Conservation (phyloP, 2,329 filamentous ascomycete species). For the Purpureocillium takamizusanense region DNA sequence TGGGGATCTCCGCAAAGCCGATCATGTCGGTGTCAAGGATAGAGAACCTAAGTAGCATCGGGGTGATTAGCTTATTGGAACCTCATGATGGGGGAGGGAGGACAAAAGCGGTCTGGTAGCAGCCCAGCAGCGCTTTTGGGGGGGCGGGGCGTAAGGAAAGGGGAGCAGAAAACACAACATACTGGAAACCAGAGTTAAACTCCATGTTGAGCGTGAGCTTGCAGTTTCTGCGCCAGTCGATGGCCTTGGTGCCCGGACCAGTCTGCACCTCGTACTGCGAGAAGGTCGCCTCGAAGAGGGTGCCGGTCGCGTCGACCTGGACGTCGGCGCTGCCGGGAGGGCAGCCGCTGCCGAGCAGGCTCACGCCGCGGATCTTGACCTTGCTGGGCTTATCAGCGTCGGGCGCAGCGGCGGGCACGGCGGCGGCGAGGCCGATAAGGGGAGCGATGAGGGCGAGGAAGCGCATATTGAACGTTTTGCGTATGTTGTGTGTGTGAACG, state of each 20-base stretch:
- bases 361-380: constrained; percentile 12
- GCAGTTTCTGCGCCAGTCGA: constrained; percentile 18
- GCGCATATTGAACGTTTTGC: background rate
- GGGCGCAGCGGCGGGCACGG: background rate
- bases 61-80: too few relatives aligned
- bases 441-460: background rate
- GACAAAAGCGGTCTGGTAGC: too few relatives aligned
- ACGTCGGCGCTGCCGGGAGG: constrained; percentile 13
- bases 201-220: constrained; percentile 16
- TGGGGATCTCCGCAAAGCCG: constrained; percentile 16
- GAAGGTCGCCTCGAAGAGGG: constrained; percentile 17
- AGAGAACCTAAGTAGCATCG: constrained; percentile 10
- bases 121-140: too few relatives aligned
- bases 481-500: too few relatives aligned
- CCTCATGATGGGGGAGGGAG: too few relatives aligned
- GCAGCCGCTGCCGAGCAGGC: constrained; percentile 15
- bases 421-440: constrained; percentile 1
- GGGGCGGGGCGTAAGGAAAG: too few relatives aligned
- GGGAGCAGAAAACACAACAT: too few relatives aligned
- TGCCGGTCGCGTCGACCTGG: constrained; percentile 14
- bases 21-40: constrained; percentile 16
- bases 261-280: constrained; percentile 14
- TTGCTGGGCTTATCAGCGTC: background rate
- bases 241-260: constrained; percentile 10
- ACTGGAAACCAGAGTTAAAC: constrained; percentile 16